These are phyloP conservation scores for Ganoderma sinense DNA, from an alignment of 1,284 basidiomycete genomes.

Conservation along the genomic window DNA sequence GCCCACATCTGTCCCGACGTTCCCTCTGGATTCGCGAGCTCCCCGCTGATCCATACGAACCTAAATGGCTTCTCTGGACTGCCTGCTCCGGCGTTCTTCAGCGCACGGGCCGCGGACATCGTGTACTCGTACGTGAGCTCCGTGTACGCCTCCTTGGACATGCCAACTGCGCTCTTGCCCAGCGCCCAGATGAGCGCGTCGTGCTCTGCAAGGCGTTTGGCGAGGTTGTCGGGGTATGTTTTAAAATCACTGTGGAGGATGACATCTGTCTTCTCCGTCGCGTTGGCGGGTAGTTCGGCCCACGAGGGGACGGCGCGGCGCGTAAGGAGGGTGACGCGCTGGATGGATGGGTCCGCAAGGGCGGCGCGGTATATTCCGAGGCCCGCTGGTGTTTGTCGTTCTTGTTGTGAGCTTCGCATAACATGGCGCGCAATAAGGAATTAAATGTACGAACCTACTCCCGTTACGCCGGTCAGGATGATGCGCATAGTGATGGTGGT, in stretches of 20 bases:
- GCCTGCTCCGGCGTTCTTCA: conserved; percentile 42
- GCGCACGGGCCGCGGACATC: conserved; percentile 40
- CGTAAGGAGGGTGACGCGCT: conserved; percentile 44
- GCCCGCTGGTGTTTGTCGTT: conserved; percentile 40
- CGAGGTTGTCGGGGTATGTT: conserved; percentile 43
- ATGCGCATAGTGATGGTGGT: conserved; percentile 37
- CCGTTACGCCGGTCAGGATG: conserved; percentile 46
- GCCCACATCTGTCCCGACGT: conserved; percentile 42
- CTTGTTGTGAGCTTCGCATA: not conserved
- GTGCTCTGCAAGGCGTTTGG: conserved; percentile 41
- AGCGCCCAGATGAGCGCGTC: conserved; percentile 52
- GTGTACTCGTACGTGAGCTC: conserved; percentile 46
- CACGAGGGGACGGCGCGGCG: conserved; percentile 43
- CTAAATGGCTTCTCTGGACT: conserved; percentile 39
- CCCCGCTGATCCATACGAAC: conserved; percentile 46
- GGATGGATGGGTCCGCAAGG: conserved; percentile 42
- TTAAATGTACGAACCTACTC: conserved; percentile 38
- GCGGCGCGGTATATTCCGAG: conserved; percentile 48
- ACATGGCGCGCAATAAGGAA: not conserved
- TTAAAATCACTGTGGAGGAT: conserved; percentile 46
- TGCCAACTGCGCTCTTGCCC: conserved; percentile 41
- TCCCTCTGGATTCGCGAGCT: conserved; percentile 41
- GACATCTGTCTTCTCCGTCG: conserved; percentile 40
- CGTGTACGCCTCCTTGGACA: conserved; percentile 47
- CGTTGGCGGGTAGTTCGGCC: conserved; percentile 41